phyloP scores from a whole-genome alignment of 257 asterid genomes.

The Scutellaria baicalensis region DNA sequence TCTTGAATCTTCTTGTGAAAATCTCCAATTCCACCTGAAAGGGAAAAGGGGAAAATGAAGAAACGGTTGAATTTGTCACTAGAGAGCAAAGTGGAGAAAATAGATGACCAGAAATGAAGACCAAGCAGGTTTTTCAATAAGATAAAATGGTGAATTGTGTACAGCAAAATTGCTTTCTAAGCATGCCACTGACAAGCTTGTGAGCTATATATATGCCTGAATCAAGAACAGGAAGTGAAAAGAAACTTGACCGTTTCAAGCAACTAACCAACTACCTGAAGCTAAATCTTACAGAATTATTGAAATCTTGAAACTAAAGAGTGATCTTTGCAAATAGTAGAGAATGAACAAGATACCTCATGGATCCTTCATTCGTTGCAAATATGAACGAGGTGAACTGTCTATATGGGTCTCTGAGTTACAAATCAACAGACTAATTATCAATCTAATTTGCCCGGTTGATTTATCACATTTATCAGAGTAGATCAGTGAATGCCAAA shows the following conservation, averaged over 20 bases:
- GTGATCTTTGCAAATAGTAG: background rate
- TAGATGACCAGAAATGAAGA: background rate
- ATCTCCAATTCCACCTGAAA: background rate
- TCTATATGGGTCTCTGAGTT: background rate
- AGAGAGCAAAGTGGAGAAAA: background rate
- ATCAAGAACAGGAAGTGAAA: background rate
- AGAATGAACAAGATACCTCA: conserved; percentile 8
- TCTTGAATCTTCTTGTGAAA: background rate
- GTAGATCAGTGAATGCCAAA: background rate
- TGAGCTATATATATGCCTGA: background rate
- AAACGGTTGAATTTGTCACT: background rate
- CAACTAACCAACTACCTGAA: background rate
- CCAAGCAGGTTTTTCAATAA: background rate
- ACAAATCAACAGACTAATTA: background rate
- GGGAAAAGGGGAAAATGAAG: background rate
- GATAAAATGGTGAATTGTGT: background rate
- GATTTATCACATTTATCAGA: no score
- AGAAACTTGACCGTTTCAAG: background rate
- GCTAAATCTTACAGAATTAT: background rate
- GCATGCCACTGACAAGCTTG: background rate
- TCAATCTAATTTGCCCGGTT: background rate
- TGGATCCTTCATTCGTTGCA: background rate
- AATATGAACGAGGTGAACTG: background rate
- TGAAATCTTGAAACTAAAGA: background rate
- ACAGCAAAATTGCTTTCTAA: background rate